A percentile compares a stretch with the other conserved stretches of the same genome.
Evolutionary conservation across 768 basidiomycete species (phyloP).

Genomic region (Trametes cinnabarina): DNA sequence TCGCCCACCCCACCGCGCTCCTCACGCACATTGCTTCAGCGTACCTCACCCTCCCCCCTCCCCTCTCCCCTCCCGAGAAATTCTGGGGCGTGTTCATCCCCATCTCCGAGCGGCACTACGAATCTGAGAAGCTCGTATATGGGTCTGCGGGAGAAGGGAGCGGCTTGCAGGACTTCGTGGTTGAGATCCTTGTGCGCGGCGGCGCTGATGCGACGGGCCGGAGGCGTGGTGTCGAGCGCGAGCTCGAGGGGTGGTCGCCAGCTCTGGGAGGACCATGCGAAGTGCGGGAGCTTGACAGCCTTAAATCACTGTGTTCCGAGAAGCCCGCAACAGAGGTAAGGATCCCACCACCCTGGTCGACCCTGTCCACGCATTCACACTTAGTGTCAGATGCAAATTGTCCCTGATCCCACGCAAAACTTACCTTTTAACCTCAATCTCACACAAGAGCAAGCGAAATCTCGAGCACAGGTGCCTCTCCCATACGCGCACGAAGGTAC

Average conservation of each 20-base stretch:
- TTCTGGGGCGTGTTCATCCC: slow-evolving; percentile 82
- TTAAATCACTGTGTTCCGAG: slow-evolving; percentile 43
- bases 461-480: slow-evolving; percentile 78
- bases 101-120: slow-evolving; percentile 56
- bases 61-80: slow-evolving; percentile 56
- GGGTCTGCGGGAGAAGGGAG: slow-evolving; percentile 50
- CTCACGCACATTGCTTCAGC: slow-evolving; percentile 64
- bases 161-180: slow-evolving; percentile 51
- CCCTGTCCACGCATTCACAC: neutral
- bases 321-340: slow-evolving; percentile 31
- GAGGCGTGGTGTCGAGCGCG: slow-evolving; percentile 56
- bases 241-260: slow-evolving; percentile 61
- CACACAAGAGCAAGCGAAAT: slow-evolving; percentile 76
- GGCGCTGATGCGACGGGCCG: slow-evolving; percentile 40
- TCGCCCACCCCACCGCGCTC: slow-evolving; percentile 68
- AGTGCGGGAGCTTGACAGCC: slow-evolving; percentile 48
- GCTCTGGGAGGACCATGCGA: slow-evolving; percentile 38
- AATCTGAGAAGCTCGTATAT: slow-evolving; percentile 60
- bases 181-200: slow-evolving; percentile 56
- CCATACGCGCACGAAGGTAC: slow-evolving; percentile 88
- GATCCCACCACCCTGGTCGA: neutral
- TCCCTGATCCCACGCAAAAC: slow-evolving; percentile 61
- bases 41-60: slow-evolving; percentile 68
- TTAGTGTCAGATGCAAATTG: slow-evolving; percentile 22
- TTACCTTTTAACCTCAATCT: slow-evolving; percentile 87